phyloP scores from a whole-genome alignment of 306 rosid species.

The Chamaecrista fasciculata region DNA sequence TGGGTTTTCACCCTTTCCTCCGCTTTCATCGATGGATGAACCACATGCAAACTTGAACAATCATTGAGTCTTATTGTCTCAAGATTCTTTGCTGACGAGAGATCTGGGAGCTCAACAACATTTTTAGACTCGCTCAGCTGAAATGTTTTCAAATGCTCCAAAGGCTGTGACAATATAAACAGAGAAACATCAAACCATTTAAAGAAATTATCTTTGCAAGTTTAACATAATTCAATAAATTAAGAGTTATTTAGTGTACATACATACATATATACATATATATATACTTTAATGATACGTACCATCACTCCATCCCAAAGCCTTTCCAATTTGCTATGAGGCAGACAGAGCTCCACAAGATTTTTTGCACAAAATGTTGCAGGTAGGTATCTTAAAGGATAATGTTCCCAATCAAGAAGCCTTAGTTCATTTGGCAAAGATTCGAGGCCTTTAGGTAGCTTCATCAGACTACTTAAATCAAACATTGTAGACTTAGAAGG shows the following conservation, averaged over 20 bases:
- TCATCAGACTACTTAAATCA: too few species aligned
- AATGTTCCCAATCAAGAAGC: not conserved
- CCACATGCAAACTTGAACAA: not conserved
- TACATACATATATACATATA: too few species aligned
- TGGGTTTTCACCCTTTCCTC: too few species aligned
- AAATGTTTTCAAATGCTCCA: too few species aligned
- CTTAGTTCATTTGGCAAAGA: constrained; percentile 11
- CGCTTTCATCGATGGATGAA: not conserved
- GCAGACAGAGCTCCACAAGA: constrained; percentile 24
- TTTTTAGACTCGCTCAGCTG: not conserved
- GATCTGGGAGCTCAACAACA: not conserved
- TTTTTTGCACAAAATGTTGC: not conserved
- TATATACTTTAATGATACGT: not conserved
- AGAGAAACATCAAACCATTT: too few species aligned
- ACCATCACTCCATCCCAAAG: constrained; percentile 33
- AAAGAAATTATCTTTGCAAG: too few species aligned
- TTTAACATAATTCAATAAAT: not conserved
- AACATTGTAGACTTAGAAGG: accelerated
- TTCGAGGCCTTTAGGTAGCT: constrained; percentile 3
- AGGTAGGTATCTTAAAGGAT: constrained; percentile 21
- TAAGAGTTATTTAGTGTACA: too few species aligned
- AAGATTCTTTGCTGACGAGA: not conserved
- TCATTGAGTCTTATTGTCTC: not conserved
- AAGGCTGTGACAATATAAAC: not conserved
- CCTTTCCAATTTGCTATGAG: not conserved